Percentiles rank a stretch among this genome's conserved stretches.
Conservation (phyloP, 176 grass and related monocot species). For the Ananas comosus region DNA sequence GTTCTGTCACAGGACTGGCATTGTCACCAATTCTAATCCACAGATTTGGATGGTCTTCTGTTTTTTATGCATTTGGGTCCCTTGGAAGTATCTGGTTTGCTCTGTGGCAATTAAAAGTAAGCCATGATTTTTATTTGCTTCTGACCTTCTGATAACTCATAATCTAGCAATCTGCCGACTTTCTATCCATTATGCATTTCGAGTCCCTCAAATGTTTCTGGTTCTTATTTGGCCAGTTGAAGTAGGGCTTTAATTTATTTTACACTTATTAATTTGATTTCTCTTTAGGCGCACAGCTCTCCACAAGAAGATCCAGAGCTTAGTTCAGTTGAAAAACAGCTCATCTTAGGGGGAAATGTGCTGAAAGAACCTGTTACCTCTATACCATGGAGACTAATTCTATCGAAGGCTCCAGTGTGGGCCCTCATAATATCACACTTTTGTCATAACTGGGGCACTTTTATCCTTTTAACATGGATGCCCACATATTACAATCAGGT, state of each 20-base stretch:
- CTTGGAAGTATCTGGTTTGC: slow-evolving; percentile 84
- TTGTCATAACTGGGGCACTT: slow-evolving; percentile 98
- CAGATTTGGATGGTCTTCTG: slow-evolving; percentile 90
- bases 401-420: slow-evolving; percentile 93
- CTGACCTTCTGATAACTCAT: background rate
- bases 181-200: background rate
- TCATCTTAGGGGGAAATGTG: slow-evolving; percentile 58
- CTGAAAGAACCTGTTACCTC: slow-evolving; percentile 64
- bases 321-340: slow-evolving; percentile 49
- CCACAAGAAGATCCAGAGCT: slow-evolving; percentile 63
- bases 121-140: background rate
- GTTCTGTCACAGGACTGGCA: slow-evolving; percentile 80
- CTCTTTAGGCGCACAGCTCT: slow-evolving; percentile 73
- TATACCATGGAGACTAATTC: slow-evolving; percentile 90
- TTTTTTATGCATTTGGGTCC: slow-evolving; percentile 90
- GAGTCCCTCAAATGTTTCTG: background rate
- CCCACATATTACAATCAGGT: slow-evolving; percentile 99
- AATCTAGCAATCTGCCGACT: background rate
- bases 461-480: slow-evolving; percentile 99
- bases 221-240: background rate
- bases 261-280: slow-evolving; percentile 4
- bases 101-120: slow-evolving; percentile 75
- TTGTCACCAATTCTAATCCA: slow-evolving; percentile 88
- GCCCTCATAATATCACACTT: slow-evolving; percentile 96
- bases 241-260: background rate